These are phyloP conservation scores for Hanseniaspora pseudoguilliermondii DNA, from an alignment of 805 yeast species.

Conservation along the genomic window DNA sequence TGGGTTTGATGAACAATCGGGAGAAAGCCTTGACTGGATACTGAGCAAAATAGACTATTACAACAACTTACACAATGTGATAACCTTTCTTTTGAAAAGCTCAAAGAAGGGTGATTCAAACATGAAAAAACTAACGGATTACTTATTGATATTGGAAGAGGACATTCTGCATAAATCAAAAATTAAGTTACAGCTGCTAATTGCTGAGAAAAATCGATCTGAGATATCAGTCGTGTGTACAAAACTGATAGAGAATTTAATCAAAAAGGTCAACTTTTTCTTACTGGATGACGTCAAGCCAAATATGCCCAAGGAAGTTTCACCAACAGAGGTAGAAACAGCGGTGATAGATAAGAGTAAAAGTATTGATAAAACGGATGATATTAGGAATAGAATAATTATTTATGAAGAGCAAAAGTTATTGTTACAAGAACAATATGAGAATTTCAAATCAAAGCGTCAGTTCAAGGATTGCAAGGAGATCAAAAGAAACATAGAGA, in stretches of 20 bases:
- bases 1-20: slow-evolving; percentile 6
- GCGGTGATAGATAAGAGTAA: background rate
- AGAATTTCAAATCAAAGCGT: background rate
- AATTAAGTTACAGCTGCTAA: background rate
- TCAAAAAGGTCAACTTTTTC: background rate
- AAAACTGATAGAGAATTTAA: background rate
- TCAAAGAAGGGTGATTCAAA: background rate
- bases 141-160: slow-evolving; percentile 4
- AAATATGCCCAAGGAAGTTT: background rate
- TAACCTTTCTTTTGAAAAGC: background rate
- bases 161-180: slow-evolving; percentile 1
- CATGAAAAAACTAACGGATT: background rate
- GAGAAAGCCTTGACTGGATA: slow-evolving; percentile 8
- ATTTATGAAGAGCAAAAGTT: slow-evolving; percentile 3
- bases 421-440: background rate
- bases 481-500: background rate
- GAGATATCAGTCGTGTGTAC: background rate
- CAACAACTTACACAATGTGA: slow-evolving; percentile 1
- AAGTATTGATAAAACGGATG: background rate
- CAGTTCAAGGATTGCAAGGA: slow-evolving; percentile 7
- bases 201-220: background rate
- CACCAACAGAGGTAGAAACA: background rate
- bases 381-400: background rate
- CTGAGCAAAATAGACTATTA: slow-evolving; percentile 5
- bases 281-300: background rate